These are phyloP conservation scores for Trichocomaceae sp. DNA, from an alignment of 2,329 filamentous ascomycete genomes.

Conservation along the genomic window DNA sequence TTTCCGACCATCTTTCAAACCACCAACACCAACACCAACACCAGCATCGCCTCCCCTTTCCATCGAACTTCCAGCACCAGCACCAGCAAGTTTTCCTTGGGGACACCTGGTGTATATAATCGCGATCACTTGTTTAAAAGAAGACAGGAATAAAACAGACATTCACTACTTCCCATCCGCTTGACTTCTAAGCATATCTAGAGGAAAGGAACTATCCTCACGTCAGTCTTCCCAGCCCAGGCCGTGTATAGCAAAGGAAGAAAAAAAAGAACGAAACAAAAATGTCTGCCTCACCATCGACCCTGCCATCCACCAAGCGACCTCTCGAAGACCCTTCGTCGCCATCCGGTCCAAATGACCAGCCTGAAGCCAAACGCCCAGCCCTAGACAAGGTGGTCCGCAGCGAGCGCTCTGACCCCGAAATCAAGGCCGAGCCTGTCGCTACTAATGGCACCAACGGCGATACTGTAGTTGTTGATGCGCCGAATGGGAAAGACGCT, in stretches of 20 bases:
- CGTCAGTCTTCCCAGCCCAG: conserved; percentile 19
- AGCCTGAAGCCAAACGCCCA: conserved; percentile 94
- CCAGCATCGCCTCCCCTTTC: conserved; percentile 30
- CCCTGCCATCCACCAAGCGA: conserved; percentile 61
- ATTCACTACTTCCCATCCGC: conserved; percentile 38
- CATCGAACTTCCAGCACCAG: conserved; percentile 31
- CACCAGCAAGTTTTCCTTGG: conserved; percentile 83
- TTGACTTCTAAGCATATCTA: conserved; percentile 38
- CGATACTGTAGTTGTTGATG: conserved; percentile 64
- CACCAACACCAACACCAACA: conserved; percentile 37
- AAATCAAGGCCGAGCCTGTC: conserved; percentile 26
- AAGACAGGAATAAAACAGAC: conserved; percentile 48
- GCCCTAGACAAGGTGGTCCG: conserved; percentile 88
- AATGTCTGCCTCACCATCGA: conserved; percentile 64
- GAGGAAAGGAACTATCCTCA: conserved; percentile 18
- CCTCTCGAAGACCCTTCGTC: conserved; percentile 96
- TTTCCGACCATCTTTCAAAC: conserved; percentile 22
- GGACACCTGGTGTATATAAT: conserved; percentile 81
- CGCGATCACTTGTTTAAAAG: conserved; percentile 45
- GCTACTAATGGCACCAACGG: conserved; percentile 42
- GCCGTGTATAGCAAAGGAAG: conserved; percentile 32
- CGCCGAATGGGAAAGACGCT: conserved; percentile 49
- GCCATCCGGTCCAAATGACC: conserved; percentile 80
- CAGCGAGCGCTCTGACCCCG: conserved; percentile 49
- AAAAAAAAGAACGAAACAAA: conserved; percentile 56